Evolutionary conservation across 164 flowering plant species (phyloP), one percentile per base, ranked within the genome.

Genomic region (Annona squamosa): DNA sequence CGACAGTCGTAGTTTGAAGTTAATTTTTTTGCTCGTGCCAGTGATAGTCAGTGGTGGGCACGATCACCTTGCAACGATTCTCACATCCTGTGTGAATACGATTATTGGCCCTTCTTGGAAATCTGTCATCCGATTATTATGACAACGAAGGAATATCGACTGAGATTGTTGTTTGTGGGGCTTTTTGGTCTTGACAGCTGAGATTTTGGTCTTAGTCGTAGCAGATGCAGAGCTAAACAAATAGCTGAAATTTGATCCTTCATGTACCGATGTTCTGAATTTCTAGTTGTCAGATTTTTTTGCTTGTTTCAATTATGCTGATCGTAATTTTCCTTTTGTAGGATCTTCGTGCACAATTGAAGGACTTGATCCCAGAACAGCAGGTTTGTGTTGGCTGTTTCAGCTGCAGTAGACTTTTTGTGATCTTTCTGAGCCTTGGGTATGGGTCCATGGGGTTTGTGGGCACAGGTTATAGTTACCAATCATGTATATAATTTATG

Each of bases 321-420:
- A 44, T 69, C 64, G 5, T 26, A 6, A 57, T 37, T 59, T 46
- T 70, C 10, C 69, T 65, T 56, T 17, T 82, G 81, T 77, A 94
- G 97, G 97, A 92, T 77, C 97, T 94, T 73, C 87, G 80, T 73
- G 85, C 95, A 65, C 95, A 94, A 79, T 81, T 94, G 81, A 84
- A 86, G 81, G 98, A 92, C 73, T 68, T 94, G 81, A 91, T 92
- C 80, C 97, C 97, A 68, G 91, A 92, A 81, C 92, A 92, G 73
- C 98, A 92, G 98, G 98, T 94, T 73, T 70, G 72, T 76, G 70
- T 46, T 17, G 18, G 47, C 48, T 72, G 16, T 19, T 63, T 65
- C 52, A 7, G 1, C 43, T 46, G 16, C 37, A 5, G 45, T 44
- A 17, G 10, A 2, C 67, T n/a, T 5, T 65, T 69, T 48, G 61